Percentiles rank a stretch among this genome's conserved stretches.
Evolutionary conservation across 225 moss, liverwort and hornwort genomes (phyloP).

Genomic region (Pseudoscleropodium purum): DNA sequence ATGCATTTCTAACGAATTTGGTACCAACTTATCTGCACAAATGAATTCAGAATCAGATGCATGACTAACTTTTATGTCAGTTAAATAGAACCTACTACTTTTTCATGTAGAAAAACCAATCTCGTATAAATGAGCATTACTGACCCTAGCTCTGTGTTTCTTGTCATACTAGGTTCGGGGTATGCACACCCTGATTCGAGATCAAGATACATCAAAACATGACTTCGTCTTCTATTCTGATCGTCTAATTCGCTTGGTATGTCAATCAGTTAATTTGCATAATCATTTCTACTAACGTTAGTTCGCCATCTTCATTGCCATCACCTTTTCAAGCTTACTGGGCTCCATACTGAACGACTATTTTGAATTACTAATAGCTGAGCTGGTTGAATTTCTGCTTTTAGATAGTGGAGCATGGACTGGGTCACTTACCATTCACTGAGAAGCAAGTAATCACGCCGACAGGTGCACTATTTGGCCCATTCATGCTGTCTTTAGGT

Average conservation of each 20-base stretch:
- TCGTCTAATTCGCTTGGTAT: slow-evolving; percentile 81
- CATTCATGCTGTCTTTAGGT: background rate
- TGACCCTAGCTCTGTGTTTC: background rate
- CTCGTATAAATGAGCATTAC: background rate
- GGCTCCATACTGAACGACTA: background rate
- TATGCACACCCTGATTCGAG: slow-evolving; percentile 97
- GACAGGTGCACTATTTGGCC: slow-evolving; percentile 18
- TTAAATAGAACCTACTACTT: background rate
- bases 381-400: background rate
- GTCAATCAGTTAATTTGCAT: background rate
- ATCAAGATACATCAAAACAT: slow-evolving; percentile 81
- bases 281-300: background rate
- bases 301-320: background rate
- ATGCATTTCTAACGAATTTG: background rate
- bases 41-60: background rate
- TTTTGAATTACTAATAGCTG: background rate
- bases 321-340: background rate
- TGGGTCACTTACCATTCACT: slow-evolving; percentile 90
- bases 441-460: slow-evolving; percentile 95
- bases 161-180: slow-evolving; percentile 46
- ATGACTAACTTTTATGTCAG: background rate
- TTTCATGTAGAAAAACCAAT: background rate
- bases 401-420: slow-evolving; percentile 86
- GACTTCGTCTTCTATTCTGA: slow-evolving; percentile 97
- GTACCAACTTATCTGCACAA: background rate